These are phyloP conservation scores for Daldinia bambusicola DNA, from an alignment of 495 filamentous ascomycete species.

Conservation along the genomic window DNA sequence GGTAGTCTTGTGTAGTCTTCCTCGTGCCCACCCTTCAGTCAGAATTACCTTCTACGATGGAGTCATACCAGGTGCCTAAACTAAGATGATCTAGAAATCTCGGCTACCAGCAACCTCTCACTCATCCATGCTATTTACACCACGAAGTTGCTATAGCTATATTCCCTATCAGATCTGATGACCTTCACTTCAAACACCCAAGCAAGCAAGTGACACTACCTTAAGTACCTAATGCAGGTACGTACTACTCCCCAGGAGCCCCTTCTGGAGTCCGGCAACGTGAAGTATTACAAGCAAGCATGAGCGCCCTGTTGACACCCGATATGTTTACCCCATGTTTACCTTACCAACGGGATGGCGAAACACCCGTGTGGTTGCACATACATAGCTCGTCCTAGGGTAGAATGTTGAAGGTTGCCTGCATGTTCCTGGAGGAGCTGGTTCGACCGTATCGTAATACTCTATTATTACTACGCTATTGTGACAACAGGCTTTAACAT, in stretches of 20 bases:
- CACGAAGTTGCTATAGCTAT: not conserved
- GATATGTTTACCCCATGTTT: constrained; percentile 6
- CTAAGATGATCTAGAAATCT: not conserved
- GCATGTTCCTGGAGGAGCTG: constrained; percentile 14
- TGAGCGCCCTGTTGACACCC: constrained; percentile 1
- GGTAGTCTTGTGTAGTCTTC: no score
- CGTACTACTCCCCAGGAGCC: not conserved
- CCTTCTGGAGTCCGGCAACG: constrained; percentile 1
- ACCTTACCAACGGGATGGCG: constrained; percentile 14
- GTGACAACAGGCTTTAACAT: not conserved
- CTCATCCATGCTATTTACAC: not conserved
- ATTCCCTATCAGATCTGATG: not conserved
- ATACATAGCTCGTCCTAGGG: no score
- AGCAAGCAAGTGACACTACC: not conserved
- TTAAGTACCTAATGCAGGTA: no score
- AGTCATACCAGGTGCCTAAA: not conserved
- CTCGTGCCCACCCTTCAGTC: no score
- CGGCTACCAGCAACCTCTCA: not conserved
- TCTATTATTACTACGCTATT: not conserved
- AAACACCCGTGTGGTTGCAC: constrained; percentile 21
- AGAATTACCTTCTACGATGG: not conserved
- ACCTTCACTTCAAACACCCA: not conserved
- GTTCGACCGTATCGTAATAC: not conserved
- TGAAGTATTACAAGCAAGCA: not conserved
- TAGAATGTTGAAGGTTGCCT: constrained; percentile 6